Conservation (phyloP, 495 filamentous ascomycete species). For the Thermothielavioides terrestris region DNA sequence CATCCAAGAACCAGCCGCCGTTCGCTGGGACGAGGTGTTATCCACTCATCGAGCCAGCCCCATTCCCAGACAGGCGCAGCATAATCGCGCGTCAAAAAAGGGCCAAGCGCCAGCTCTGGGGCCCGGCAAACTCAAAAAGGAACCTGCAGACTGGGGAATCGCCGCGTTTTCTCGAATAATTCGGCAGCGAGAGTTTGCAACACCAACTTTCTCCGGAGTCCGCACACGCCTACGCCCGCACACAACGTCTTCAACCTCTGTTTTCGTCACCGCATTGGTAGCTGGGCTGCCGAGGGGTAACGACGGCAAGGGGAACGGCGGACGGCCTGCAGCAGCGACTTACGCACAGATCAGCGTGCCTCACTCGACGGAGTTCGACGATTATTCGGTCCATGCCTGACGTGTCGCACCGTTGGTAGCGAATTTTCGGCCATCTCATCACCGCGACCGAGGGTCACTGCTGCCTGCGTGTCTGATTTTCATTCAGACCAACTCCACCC, state of each 20-base stretch:
- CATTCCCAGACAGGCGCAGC: conserved; percentile 32
- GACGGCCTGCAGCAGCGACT: conserved; percentile 4
- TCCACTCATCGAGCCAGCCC: not conserved
- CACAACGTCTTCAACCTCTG: not conserved
- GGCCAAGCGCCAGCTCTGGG: conserved; percentile 19
- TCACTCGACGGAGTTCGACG: conserved; percentile 1
- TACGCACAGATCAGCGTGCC: conserved; percentile 20
- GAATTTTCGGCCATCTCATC: not conserved
- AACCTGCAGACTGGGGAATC: conserved; percentile 2
- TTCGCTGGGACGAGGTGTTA: not conserved
- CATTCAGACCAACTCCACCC: not conserved
- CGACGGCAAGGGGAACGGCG: conserved; percentile 1
- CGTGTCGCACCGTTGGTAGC: conserved; percentile 22
- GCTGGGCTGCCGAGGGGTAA: conserved; percentile 4
- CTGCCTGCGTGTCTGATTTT: not conserved
- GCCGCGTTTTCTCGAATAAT: not conserved
- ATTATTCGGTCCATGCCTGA: conserved; percentile 16
- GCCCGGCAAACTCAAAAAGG: conserved; percentile 1
- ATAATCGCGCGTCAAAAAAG: conserved; percentile 44
- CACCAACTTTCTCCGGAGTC: not conserved
- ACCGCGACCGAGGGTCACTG: not conserved
- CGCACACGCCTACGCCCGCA: not conserved
- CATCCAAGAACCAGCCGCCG: not conserved
- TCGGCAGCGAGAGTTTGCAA: not conserved
- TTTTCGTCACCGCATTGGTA: conserved; percentile 1